Evolutionary conservation across 1,139 yeast genomes (phyloP), one percentile per base, ranked within the genome.

Genomic region (Suhomyces taliae): DNA sequence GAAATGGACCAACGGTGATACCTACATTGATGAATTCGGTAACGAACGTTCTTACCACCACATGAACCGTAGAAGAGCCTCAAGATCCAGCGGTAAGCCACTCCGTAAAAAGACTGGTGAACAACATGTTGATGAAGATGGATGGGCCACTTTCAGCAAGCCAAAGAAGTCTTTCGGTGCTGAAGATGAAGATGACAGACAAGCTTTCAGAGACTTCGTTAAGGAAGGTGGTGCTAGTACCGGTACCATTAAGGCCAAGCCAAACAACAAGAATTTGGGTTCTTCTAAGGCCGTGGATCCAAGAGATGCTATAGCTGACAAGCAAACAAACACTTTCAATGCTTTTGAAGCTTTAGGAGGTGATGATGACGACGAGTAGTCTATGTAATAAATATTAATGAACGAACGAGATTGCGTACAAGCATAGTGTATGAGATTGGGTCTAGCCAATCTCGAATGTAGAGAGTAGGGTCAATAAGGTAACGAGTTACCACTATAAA

Each of bases 271-370:
- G 67, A 84, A 85, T 65, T 82, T 86, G 62, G 83, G 88, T 8
- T 81, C 88, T 27, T 81, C 87, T 37, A 85, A 83, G 67, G 85
- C 90, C 27, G 87, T 81, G 45, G 90, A 85, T 61, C 76, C 87
- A 31, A 79, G 86, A 61, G 91, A 86, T 60, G 77, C 83, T 47
- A 74, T 80, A 57, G 82, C 88, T 37, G 89, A 84, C 55, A 80
- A 84, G 56, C 87, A 81, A 53, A 81, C 81, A 53, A 76, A 74
- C 41, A 73, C 80, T 29, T 87, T 86, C 74, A 87, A 87, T 67
- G 91, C 93, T 8, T 87, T 87, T 64, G 90, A 84, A 56, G 91
- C 91, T 35, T 78, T 87, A 61, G 86, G 80, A 40, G 82, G 74
- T 50, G 90, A 82, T 39, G 83, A 76, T 41, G 86, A 81, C 44